Evolutionary conservation across 306 rosid genomes (phyloP).

Genomic region (Gynostemma pentaphyllum): DNA sequence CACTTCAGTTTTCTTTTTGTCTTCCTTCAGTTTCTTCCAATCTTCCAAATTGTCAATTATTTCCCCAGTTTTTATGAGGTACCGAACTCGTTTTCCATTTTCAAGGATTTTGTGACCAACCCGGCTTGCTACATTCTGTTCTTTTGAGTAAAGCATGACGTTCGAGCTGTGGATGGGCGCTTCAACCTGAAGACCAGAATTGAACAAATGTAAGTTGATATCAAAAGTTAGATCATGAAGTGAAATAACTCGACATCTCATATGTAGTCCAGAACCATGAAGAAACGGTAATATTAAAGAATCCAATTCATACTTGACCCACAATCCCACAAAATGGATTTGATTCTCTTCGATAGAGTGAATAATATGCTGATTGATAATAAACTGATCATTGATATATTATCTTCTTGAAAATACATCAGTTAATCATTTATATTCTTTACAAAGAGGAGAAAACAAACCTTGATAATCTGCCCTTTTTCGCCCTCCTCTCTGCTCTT

Average conservation of each 20-base stretch:
- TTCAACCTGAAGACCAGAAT: slow-evolving; percentile 42
- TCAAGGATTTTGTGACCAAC: slow-evolving; percentile 88
- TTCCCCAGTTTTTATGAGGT: slow-evolving; percentile 89
- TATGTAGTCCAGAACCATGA: neutral
- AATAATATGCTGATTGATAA: neutral
- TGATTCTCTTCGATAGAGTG: neutral
- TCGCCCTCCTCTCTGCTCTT: slow-evolving; percentile 85
- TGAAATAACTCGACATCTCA: neutral
- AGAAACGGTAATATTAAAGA: neutral
- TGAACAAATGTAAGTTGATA: neutral
- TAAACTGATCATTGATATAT: neutral
- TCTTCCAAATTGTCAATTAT: slow-evolving; percentile 52
- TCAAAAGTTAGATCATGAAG: neutral
- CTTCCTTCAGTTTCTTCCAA: slow-evolving; percentile 78
- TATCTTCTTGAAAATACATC: neutral
- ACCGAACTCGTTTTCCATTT: slow-evolving; percentile 67
- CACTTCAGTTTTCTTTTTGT: slow-evolving; percentile 44
- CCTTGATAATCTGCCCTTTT: slow-evolving; percentile 81
- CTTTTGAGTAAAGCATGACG: slow-evolving; percentile 92
- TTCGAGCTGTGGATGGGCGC: slow-evolving; percentile 92
- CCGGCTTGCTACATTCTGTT: slow-evolving; percentile 77
- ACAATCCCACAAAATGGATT: neutral
- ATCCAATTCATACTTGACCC: neutral
- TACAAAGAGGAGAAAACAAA: slow-evolving; percentile 22
- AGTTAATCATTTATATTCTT: neutral